phyloP scores from a whole-genome alignment of 768 basidiomycete genomes.

The Gautieria morchelliformis region DNA sequence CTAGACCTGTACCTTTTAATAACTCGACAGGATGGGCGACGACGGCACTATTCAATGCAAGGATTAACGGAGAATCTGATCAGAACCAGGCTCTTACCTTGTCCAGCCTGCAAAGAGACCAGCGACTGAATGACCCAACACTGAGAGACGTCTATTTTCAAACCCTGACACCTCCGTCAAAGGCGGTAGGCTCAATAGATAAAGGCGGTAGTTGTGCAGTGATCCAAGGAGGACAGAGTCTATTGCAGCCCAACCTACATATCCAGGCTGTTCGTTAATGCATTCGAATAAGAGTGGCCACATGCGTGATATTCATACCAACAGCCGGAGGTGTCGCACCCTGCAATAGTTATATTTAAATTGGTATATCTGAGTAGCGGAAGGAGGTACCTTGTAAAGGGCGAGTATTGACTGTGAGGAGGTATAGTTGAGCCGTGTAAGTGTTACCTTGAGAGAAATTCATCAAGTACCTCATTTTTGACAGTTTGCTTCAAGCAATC shows the following conservation, averaged over 20 bases:
- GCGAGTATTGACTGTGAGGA: slow-evolving; percentile 46
- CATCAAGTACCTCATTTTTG: slow-evolving; percentile 42
- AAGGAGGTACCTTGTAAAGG: slow-evolving; percentile 43
- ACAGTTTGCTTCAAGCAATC: slow-evolving; percentile 50
- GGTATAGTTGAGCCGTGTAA: neutral
- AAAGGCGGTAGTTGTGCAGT: slow-evolving; percentile 63
- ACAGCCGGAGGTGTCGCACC: slow-evolving; percentile 65
- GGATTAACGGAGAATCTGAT: slow-evolving; percentile 5
- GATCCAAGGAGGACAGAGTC: slow-evolving; percentile 64
- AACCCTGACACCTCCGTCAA: slow-evolving; percentile 45
- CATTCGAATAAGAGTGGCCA: neutral
- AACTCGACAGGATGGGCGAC: slow-evolving; percentile 73
- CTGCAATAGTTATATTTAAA: neutral
- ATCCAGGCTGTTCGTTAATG: neutral
- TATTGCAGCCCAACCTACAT: slow-evolving; percentile 50
- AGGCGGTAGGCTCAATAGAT: slow-evolving; percentile 35
- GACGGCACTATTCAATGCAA: slow-evolving; percentile 40
- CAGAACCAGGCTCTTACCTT: slow-evolving; percentile 31
- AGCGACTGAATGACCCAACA: slow-evolving; percentile 55
- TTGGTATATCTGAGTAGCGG: neutral
- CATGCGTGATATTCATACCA: slow-evolving; percentile 15
- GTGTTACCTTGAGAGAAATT: slow-evolving; percentile 8
- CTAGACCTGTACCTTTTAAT: slow-evolving; percentile 47
- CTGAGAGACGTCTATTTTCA: slow-evolving; percentile 41
- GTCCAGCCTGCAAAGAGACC: slow-evolving; percentile 63